Base-by-base conservation (phyloP, 257 asterid genomes). In the Ehretia macrophylla region DNA sequence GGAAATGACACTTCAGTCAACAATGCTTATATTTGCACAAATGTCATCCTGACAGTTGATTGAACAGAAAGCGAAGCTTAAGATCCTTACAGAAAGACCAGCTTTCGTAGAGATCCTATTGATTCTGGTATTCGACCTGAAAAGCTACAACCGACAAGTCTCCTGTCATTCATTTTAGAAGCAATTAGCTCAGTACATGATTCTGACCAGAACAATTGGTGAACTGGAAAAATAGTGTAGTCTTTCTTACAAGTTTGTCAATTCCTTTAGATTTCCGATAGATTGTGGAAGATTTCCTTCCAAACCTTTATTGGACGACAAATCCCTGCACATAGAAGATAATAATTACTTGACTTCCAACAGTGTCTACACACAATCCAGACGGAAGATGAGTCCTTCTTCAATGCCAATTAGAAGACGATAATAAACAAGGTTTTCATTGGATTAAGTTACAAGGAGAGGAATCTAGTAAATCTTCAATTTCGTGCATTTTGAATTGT, bases 81-180 rank as follows among this genome's bases (percentile, higher is more conserved):
- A 51, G 66, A 42, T 69, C 20, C 95, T 88, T 83, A 93, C 99
- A 93, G 78, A 66, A 13, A 79, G 62, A 62, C 73, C 67, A 93
- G 75, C 62, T 67, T 66, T 49, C 65, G 71, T 20, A 93, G 78
- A 57, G 85, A 77, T 68, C 99, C 99, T 39, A 93, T 83, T 13
- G 90, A 63, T 54, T 75, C 19, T 8, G 99, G 97, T 64, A 93
- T 80, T 8, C 44, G 66, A 66, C 97, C 95, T 18, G 78, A 68
- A 75, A 93, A 93, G 56, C 95, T 81, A 68, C 99, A 89, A 42
- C 96, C 96, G 51, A 83, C 79, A 5, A 89, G 82, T 56, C 76
- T 71, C 68, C 97, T 93, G 91, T 69, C 73, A 78, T 55, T 53
- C 47, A 67, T 18, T 46, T n/a, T 45, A 63, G 54, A 16, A 47